Base-by-base conservation (phyloP, 331 rosid genomes). In the Saraca asoca region DNA sequence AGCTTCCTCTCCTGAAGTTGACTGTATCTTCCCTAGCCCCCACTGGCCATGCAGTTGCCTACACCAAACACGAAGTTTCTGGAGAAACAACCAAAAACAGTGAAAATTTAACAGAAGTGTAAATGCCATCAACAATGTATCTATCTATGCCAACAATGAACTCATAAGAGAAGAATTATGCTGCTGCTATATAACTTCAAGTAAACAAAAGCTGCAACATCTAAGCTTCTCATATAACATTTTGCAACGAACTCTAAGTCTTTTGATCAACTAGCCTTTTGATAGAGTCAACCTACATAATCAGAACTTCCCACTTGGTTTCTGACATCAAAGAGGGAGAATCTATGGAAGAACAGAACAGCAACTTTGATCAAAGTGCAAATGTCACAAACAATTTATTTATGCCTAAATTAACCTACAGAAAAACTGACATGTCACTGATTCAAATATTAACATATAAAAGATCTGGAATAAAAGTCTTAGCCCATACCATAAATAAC, bases 1-100 rank as follows among this genome's bases (percentile, higher is more conserved):
- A 62, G 96, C 91, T 46, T 69, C 80, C 50, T 81, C 89, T 74
- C 89, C 97, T 5, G 83, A 70, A 62, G 80, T 85, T 62, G 99
- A 88, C 64, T 85, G 96, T 79, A 90, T 85, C n/a, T 45, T 82
- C 78, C 97, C 99, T 0, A 77, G 83, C 63, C 71, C 96, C 97
- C 96, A 90, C 29, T 71, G 84, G 52, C 95, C 88, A 65, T 44
- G 79, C 19, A 86, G 87, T 48, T 77, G 88, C 76, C 68, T 79
- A 85, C 97, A 90, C 97, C 99, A 95, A 61, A 95, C 95, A 70
- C 67, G 79, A 62, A 90, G 97, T 87, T 88, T 90, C 97, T 95
- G 87, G 68, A 55, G 68, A 74, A 67, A 38, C 67, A 70, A 66
- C 60, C 56, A 62, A 51, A 75, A 73, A 18, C 74, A 69, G 49